Base-by-base conservation (phyloP, 2,329 filamentous ascomycete genomes). In the Fusarium anthophilum region DNA sequence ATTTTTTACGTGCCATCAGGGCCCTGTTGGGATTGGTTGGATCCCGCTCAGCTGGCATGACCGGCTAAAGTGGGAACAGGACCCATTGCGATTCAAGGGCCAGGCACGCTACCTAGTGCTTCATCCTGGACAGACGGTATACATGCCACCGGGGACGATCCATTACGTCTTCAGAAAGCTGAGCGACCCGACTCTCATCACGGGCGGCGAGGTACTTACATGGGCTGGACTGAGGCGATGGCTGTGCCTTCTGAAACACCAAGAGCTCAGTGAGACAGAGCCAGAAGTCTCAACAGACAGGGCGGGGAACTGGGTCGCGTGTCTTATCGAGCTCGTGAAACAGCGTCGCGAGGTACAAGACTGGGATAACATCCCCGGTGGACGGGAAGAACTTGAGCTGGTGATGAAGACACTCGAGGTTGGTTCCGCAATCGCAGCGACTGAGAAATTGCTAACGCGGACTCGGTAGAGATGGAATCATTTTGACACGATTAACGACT, bases 241-340 rank as follows among this genome's bases (percentile, higher is more conserved):
- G 38, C 20, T 41, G 20, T 41, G 20, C 12, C 20, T 41, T 41
- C 20, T 41, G 20, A 41, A 41, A 22, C 20, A 41, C 20, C 20
- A 41, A 22, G 20, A 41, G 38, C 38, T 41, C 12, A 41, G 38
- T 41, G 11, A 22, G 20, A 41, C 20, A 41, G 38, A 22, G 12
- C 38, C 20, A 13, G 38, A 41, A 41, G 38, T 22, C 20, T 9
- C 38, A 0, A 0, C 20, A 0, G 12, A 41, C 8, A 22, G 5
- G 38, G 20, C 10, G 5, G 18, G 37, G 37, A 38, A 38, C 37
- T 38, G 37, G 37, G 37, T 38, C 37, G 18, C 37, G 37, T 38
- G 37, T 15, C 18, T 38, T 1, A 3, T 38, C 17, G 37, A 20
- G 38, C 11, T 41, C 12, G 38, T 41, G 20, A 41, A 22, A 41